These are phyloP conservation scores for Blastocystis sp. DNA, from an alignment of 352 stramenopile species.

Conservation along the genomic window DNA sequence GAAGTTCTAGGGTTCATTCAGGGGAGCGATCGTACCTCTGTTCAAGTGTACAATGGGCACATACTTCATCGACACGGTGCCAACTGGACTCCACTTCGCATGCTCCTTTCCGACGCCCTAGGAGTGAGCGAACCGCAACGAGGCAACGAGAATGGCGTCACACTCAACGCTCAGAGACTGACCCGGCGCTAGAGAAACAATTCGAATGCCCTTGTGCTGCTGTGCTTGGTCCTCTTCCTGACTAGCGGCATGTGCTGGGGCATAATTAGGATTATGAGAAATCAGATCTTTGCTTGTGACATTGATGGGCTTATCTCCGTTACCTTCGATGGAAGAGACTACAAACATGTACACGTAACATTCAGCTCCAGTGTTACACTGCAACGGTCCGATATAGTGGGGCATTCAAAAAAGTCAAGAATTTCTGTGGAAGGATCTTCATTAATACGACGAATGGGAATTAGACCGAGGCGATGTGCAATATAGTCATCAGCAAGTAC, in stretches of 20 bases:
- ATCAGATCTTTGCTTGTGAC: constrained; percentile 55
- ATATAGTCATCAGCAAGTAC: constrained; percentile 56
- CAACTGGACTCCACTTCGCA: constrained; percentile 39
- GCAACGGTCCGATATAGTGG: neutral
- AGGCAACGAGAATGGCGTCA: constrained; percentile 17
- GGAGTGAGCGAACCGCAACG: neutral
- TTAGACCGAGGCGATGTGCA: constrained; percentile 49
- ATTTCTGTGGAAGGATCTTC: constrained; percentile 38
- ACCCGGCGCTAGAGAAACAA: constrained; percentile 23
- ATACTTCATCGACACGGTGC: constrained; percentile 48
- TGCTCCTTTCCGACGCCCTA: constrained; percentile 47
- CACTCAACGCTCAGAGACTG: constrained; percentile 13
- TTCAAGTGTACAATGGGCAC: constrained; percentile 30
- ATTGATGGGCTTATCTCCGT: constrained; percentile 23
- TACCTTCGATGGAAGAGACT: neutral
- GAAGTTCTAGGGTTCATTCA: neutral
- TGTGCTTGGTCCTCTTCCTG: neutral
- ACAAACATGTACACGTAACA: neutral
- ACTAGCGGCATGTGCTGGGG: neutral
- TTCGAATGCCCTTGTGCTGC: constrained; percentile 21
- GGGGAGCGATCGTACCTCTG: neutral
- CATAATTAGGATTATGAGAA: constrained; percentile 26
- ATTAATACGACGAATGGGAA: constrained; percentile 40
- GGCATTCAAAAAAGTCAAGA: constrained; percentile 11
- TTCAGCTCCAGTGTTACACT: neutral